Base-by-base conservation (phyloP, 352 stramenopile genomes). In the Phytophthora megakarya region DNA sequence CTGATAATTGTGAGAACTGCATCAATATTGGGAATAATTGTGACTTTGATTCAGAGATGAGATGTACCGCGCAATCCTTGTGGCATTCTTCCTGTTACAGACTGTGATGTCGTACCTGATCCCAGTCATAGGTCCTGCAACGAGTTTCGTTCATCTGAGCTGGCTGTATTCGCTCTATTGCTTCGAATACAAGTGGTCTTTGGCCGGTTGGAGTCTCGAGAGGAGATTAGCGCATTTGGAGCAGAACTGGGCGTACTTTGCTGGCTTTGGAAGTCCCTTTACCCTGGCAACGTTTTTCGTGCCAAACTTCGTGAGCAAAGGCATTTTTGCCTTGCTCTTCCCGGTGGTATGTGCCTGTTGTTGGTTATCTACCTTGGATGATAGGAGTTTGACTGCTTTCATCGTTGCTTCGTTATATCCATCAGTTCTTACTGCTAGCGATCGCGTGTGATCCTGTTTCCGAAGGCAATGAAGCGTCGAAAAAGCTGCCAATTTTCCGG, bases 121-220 rank as follows among this genome's bases (percentile, higher is more conserved):
- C 44, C 87, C 87, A 5, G 63, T 93, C 6, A 64, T 94, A 33
- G 88, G 88, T 0, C 85, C 87, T 1, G 78, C 82, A 22, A 67
- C 74, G 22, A 96, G 87, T 64, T 96, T 96, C 49, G 84, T 94
- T 47, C 84, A 94, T 59, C 53, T 94, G 39, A 94, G 87, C 40
- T 96, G 87, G 87, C 65, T 96, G 23, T 96, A 96, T 67, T 90
- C 88, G 42, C 80, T 96, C n/a, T 96, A 96, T 61, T 94, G 86
- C 73, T 96, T 95, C 58, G 88, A 96, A 65, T 96, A 96, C 81
- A 96, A 94, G 73, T 96, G 88, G 88, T 93, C 84, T 35, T 68
- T 94, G 26, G 86, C 85, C 38, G 88, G 88, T 5, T 96, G 88
- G 88, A 92, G 84, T 58, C 81, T 96, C 2, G 88, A 96, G 61